Base-by-base conservation (phyloP, 2,329 filamentous ascomycete genomes). In the Incumbomyces lentus region DNA sequence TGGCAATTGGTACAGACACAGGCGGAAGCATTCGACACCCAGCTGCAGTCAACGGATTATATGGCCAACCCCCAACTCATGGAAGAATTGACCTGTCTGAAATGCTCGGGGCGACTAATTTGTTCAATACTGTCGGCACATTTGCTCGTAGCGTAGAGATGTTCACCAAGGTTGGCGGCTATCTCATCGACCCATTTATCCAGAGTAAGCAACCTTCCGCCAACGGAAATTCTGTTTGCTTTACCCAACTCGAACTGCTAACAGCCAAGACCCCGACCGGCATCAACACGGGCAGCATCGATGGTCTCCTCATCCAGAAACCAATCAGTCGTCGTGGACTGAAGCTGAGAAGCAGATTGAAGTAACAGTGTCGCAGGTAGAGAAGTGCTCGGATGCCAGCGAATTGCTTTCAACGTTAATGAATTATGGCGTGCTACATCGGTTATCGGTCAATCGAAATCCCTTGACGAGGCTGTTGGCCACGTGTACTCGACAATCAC, bases 11-110 rank as follows among this genome's bases (percentile, higher is more conserved):
- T 11, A 58, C 55, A 2, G 59, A 62, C 41, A 62, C 58, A 19
- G 61, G 63, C 18, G 62, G 74, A 36, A 68, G 68, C 12, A 70
- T 74, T 45, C 64, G 71, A n/a, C 63, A 68, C 1, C 72, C 72
- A 0, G 66, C 69, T 1, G 61, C 59, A 0, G 58, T 63, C 1
- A 62, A 68, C 17, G 72, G 71, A 1, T 49, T 69, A 0, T 73
- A 69, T 31, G 72, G 69, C 0, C 69, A 71, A 49, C 60, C 71
- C 0, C 70, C 71, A 0, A 65, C 64, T 38, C 65, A 68, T 67
- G 19, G 70, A 2, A 58, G 74, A 0, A 65, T 76, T 0, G 55
- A 62, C 7, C 60, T 77, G 1, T 66, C 70, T 6, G 61, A 70
- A 11, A 69, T 69, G 0, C 73, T 77, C 66, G 58, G 60, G 5